Base-by-base conservation (phyloP, 202 grass and related monocot species). In the Cymbopogon flexuosus region DNA sequence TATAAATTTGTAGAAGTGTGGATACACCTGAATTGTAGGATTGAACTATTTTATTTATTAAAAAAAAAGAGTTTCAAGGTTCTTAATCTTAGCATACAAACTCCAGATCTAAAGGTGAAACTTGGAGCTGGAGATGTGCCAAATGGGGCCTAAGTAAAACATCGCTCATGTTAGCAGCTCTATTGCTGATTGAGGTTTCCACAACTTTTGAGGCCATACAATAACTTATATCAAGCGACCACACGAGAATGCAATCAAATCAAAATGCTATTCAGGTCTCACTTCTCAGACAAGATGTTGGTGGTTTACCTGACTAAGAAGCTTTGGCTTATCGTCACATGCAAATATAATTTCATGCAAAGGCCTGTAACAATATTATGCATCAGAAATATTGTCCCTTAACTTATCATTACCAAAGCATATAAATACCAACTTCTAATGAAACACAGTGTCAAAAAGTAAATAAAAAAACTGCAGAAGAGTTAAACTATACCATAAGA, bases 281-380 rank as follows among this genome's bases (percentile, higher is more conserved):
- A n/a, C n/a, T 81, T 63, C 84, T 34, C 52, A 77, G 16, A 87
- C 30, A 83, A 78, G 57, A 84, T 82, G 65, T 34, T 72, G 54
- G 57, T 66, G 40, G 7, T 89, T 86, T 95, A 96, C 93, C 93
- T 92, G 87, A 76, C 89, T 96, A 79, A 96, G 93, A 90, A 88
- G 87, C 90, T 96, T 96, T 79, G 93, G 90, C 79, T 88, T 96
- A 82, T 96, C 90, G 59, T 88, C 83, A 79, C 77, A 88, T 47
- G 93, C 83, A 92, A 96, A 96, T 68, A 91, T 88, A 76, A 96
- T 88, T 86, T 92, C 90, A 86, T 92, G 75, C 80, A 87, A 68
- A 60, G 77, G 49, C 87, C 90, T 96, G 85, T 80, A 84, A 84
- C 77, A 37, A 59, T 57, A 79, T 79, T 78, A 84, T 3, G 57